phyloP scores from a whole-genome alignment of 306 rosid genomes.

The Acacia acuminata region DNA sequence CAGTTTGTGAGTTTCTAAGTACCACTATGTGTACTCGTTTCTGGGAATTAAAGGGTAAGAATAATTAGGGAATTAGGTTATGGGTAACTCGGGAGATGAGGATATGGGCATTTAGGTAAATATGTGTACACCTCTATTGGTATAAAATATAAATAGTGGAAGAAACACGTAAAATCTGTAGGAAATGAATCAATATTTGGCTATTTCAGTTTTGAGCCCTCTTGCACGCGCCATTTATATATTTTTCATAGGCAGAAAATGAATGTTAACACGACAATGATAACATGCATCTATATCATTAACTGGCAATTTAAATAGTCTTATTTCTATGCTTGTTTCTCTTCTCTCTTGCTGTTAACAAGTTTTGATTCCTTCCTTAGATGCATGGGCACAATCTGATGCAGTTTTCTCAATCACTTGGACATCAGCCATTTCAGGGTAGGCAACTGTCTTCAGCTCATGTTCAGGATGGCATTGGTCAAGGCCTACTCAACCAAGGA shows the following conservation, averaged over 20 bases:
- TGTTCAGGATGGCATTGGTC: conserved; percentile 84
- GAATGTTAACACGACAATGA: not conserved
- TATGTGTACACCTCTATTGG: not conserved
- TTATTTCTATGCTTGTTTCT: not conserved
- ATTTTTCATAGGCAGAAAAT: not conserved
- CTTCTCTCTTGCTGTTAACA: conserved; percentile 27
- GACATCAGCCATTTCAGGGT: conserved; percentile 89
- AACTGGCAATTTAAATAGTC: conserved; percentile 20
- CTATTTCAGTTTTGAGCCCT: too few species aligned
- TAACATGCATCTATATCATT: conserved; percentile 2
- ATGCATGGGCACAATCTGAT: conserved; percentile 87
- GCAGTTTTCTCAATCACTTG: conserved; percentile 88
- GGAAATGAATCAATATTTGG: not conserved
- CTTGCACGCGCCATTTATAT: too few species aligned
- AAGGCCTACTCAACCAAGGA: conserved; percentile 91
- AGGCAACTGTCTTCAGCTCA: conserved; percentile 89
- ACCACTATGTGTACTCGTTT: not conserved
- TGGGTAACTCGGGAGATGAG: not conserved
- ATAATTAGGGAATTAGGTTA: not conserved
- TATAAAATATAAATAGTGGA: not conserved
- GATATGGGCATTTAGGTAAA: not conserved
- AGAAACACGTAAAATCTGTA: not conserved
- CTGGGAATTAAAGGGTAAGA: not conserved
- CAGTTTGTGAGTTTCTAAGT: not conserved
- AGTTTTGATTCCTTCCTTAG: conserved; percentile 42